Base-by-base conservation (phyloP, 192 early-diverging fungal species). In the Coemansia sp. region DNA sequence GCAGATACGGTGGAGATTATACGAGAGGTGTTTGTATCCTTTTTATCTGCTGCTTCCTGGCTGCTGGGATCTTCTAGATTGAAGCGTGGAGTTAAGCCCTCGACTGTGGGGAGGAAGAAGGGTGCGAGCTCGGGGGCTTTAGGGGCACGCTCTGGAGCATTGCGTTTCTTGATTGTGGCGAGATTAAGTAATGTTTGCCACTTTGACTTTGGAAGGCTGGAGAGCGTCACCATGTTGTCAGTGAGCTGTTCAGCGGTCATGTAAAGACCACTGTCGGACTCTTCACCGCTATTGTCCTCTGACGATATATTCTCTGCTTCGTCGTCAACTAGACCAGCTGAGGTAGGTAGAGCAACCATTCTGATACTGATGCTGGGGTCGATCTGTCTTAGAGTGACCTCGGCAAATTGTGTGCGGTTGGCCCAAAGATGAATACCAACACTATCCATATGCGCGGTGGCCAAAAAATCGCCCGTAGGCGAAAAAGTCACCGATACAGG, bases 401-500 rank as follows among this genome's bases (percentile, higher is more conserved):
- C 85, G 9, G 74, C 49, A 64, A 87, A 95, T 77, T 90, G 85
- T 38, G 87, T 72, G 40, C 85, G 82, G 66, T 94, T 97, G 40
- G 87, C 85, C 95, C 97, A 99, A 39, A 97, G 68, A 53, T 86
- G 92, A 37, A 99, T 83, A 9, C 94, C 97, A 18, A 92, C 83
- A 58, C 89, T 87, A 55, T 91, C 90, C 18, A 94, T 89, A 58
- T 97, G 95, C 14, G 91, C 78, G 8, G 93, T 92, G 0, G 92
- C 95, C 48, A 99, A 60, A 50, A 89, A 97, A 52, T 95, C 92
- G 35, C 94, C 95, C 3, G 77, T 82, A 13, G 93, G 93, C 10
- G 94, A 94, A 43, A 99, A 87, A 3, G 92, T 76, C 17, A 99
- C 35, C 53, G 87, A 90, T 10, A 92, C 92, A 2, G 85, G 82